Base-by-base conservation (phyloP, 257 asterid species). In the Solanum habrochaites region DNA sequence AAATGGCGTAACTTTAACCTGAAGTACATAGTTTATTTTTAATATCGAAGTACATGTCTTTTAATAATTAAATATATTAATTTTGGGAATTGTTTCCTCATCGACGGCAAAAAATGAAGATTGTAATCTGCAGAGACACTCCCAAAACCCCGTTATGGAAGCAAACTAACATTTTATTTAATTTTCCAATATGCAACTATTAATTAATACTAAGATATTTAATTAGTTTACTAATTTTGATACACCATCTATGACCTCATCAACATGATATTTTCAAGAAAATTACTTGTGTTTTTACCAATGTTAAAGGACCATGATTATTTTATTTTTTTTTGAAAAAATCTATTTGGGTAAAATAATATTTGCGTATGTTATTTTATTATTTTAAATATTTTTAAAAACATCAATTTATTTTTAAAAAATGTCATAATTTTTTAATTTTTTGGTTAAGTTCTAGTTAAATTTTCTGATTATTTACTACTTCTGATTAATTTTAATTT, bases 81-180 rank as follows among this genome's bases (percentile, higher is more conserved):
- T 80, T 80, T 80, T 80, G 42, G 73, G 75, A 75, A 21, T 40
- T 92, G 93, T 89, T 91, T 91, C 92, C 90, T 88, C 86, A 88
- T 91, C 88, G 74, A 77, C 91, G 88, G 90, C 92, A 90, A 73
- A 72, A 75, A n/a, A 72, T 77, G 13, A 83, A 66, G 77, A 74
- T 89, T 88, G 88, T 74, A 88, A 66, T 86, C 87, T 83, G 52
- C 56, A 47, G 43, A 67, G 77, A 31, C 42, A 85, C 71, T 85
- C 67, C 56, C 45, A 58, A 42, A 43, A 82, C 80, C 87, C 83
- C 83, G 67, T n/a, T 29, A 80, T 80, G 85, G 85, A 52, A 89
- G 85, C 86, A 86, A 87, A 58, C 81, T 71, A 43, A 86, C 87
- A 82, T 80, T 80, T 25, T 52, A 87, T 64, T 87, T 85, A 88